Evolutionary conservation across 2,329 filamentous ascomycete species (phyloP).

Genomic region (Ascochyta pisi): DNA sequence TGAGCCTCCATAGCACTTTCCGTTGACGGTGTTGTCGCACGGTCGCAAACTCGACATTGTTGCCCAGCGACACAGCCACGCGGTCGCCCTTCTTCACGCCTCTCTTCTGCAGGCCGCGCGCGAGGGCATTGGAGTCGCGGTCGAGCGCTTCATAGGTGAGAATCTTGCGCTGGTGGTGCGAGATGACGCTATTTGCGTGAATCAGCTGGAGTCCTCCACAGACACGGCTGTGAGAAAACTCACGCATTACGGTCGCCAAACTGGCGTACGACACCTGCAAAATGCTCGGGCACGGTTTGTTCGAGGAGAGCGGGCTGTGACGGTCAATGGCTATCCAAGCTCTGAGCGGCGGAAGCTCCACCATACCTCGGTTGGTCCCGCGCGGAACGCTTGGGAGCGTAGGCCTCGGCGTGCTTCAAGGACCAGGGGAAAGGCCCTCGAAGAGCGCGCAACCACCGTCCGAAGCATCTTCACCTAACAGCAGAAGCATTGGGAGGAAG

Average conservation of each 20-base stretch:
- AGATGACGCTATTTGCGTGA: slow-evolving; percentile 58
- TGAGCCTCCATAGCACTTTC: too few relatives aligned
- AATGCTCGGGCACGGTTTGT: slow-evolving; percentile 76
- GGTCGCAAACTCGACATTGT: slow-evolving; percentile 81
- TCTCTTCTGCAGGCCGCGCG: slow-evolving; percentile 70
- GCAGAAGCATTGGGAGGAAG: slow-evolving; percentile 20
- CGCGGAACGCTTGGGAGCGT: slow-evolving; percentile 41
- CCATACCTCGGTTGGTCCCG: slow-evolving; percentile 43
- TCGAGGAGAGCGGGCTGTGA: slow-evolving; percentile 69
- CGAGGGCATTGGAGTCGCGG: slow-evolving; percentile 75
- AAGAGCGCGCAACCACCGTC: slow-evolving; percentile 30
- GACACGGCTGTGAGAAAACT: slow-evolving; percentile 23
- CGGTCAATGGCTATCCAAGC: slow-evolving; percentile 16
- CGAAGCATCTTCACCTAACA: slow-evolving; percentile 37
- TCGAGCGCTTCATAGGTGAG: slow-evolving; percentile 81
- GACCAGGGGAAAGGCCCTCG: slow-evolving; percentile 8
- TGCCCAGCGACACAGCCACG: slow-evolving; percentile 86
- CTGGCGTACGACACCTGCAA: slow-evolving; percentile 67
- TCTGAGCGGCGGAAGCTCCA: slow-evolving; percentile 4
- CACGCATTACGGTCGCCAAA: slow-evolving; percentile 70
- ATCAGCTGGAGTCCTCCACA: too few relatives aligned
- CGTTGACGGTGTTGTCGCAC: slow-evolving; percentile 52
- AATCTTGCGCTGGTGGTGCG: slow-evolving; percentile 65
- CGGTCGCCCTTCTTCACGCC: slow-evolving; percentile 83
- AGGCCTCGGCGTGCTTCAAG: slow-evolving; percentile 31